Evolutionary conservation across 805 yeast species (phyloP), one percentile per base, ranked within the genome.

Genomic region (Danielia reshetovae): DNA sequence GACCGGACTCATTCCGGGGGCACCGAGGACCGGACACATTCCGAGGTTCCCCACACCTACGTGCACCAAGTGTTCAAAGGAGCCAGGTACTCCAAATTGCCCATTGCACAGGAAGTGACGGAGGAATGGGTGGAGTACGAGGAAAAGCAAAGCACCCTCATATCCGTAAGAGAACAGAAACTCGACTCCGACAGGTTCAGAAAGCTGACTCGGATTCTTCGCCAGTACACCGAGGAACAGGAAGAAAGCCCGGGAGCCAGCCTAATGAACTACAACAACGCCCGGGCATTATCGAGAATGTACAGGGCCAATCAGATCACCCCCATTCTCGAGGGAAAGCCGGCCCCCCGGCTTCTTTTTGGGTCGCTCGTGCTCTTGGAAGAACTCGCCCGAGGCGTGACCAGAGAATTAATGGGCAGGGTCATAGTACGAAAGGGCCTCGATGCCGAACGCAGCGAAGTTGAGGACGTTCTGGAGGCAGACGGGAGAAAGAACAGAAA

Each of bases 21-120:
- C 28, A n/a, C n/a, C 24, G 23, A 15, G 38, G 34, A 32, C n/a
- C 15, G 8, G 30, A 25, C 8, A 21, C 14, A 5, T 18, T 15
- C 21, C 4, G 13, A 21, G 13, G 27, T 30, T 42, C 14, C 33
- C 29, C 23, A 45, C 43, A 17, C 36, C 38, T 4, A 27, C 26
- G 13, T 26, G 29, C 1, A 43, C 42, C 22, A 39, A 42, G 15
- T 34, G 45, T 13, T 46, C 65, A 3, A 45, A 5, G 39, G 38
- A 17, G 32, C 32, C 12, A 14, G 54, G 10, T 71, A 73, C 46
- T 54, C 57, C 18, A 72, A 73, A 9, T 54, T 78, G 7, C 83
- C 84, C 1, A 60, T 63, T 3, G 74, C 79, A 1, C 54, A 61
- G 39, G 85, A 79, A 45, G 62, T 78, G 60, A 69, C 72, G 39